A percentile compares a stretch with the other conserved stretches of the same genome.
Conservation (phyloP, 768 basidiomycete species). For the Dacryopinax spathularia region DNA sequence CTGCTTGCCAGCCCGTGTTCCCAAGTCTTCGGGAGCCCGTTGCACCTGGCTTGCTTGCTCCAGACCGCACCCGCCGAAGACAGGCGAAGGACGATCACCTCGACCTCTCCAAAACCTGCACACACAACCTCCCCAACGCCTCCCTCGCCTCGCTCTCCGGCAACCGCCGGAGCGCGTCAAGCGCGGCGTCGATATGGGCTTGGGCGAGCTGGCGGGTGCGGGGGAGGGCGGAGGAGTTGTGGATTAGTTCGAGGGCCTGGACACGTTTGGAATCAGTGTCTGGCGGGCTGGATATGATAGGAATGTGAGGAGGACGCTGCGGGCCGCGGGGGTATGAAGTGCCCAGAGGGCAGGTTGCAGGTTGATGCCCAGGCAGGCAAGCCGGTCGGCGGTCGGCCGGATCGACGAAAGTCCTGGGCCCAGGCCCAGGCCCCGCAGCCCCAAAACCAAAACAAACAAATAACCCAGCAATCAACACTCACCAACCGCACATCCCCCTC, state of each 20-base stretch:
- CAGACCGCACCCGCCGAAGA: no score
- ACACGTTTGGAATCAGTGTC: no score
- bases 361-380: no score
- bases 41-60: no score
- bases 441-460: neutral
- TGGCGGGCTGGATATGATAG: no score
- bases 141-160: constrained; percentile 69
- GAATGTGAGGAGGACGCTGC: no score
- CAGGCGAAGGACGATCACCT: constrained; percentile 1
- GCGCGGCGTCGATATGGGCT: constrained; percentile 61
- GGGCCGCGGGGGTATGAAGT: no score
- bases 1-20: no score
- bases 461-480: constrained; percentile 17
- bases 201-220: constrained; percentile 65
- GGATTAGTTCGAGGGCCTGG: constrained; percentile 56
- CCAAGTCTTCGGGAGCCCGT: no score
- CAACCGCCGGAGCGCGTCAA: constrained; percentile 48
- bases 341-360: no score
- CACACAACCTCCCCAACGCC: constrained; percentile 60
- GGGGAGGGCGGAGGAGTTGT: constrained; percentile 55
- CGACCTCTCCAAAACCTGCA: constrained; percentile 44
- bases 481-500: constrained; percentile 73
- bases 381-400: neutral
- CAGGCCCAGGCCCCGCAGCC: neutral
- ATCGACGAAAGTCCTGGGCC: neutral